These are phyloP conservation scores for Penicillium antarcticum DNA, from an alignment of 495 filamentous ascomycete genomes.

Conservation along the genomic window DNA sequence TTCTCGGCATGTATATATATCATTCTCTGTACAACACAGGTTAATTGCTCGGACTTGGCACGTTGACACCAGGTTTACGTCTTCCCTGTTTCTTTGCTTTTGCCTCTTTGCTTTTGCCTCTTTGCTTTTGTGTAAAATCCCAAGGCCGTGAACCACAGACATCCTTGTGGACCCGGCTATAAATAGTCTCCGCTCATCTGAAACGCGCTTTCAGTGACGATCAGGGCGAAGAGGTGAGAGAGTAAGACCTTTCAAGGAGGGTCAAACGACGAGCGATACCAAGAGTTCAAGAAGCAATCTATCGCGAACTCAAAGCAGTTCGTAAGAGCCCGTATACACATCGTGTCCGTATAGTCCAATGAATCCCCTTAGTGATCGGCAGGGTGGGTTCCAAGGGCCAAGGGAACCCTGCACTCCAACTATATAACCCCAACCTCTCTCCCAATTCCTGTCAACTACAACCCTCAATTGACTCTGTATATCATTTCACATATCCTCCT, in stretches of 20 bases:
- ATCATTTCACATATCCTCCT: background rate
- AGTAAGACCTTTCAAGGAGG: background rate
- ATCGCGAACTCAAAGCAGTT: background rate
- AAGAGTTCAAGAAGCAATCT: background rate
- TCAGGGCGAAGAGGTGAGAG: background rate
- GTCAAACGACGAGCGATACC: background rate
- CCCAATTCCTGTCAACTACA: too few species aligned
- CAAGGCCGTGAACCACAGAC: background rate
- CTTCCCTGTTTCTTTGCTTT: background rate
- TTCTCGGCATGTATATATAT: conserved; percentile 1
- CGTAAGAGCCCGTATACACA: background rate
- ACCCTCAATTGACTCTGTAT: too few species aligned
- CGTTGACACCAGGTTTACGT: background rate
- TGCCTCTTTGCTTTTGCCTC: background rate
- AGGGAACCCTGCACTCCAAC: too few species aligned
- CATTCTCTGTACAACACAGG: background rate
- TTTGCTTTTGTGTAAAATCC: background rate
- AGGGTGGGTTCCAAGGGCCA: too few species aligned
- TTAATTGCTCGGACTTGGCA: background rate
- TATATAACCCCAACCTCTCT: too few species aligned
- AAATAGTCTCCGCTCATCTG: background rate
- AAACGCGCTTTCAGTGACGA: conserved; percentile 1
- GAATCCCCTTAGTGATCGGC: background rate
- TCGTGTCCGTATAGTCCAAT: background rate
- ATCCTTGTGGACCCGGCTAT: background rate